These are phyloP conservation scores for Byssothecium circinans DNA, from an alignment of 2,329 filamentous ascomycete genomes.

Conservation along the genomic window DNA sequence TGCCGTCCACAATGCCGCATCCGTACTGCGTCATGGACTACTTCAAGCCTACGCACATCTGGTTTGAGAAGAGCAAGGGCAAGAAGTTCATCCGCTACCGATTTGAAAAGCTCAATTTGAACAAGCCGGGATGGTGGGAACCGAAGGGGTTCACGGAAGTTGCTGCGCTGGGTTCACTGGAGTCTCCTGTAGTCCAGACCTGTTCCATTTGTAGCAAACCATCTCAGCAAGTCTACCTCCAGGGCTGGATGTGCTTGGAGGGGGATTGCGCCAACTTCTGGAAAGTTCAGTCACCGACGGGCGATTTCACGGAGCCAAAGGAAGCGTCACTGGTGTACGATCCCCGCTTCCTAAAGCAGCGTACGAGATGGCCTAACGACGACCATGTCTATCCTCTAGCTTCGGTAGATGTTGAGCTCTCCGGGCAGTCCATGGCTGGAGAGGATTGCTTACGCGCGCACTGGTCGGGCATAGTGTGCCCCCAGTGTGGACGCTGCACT, in stretches of 20 bases:
- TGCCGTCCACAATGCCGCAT: slow-evolving; percentile 56
- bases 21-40: slow-evolving; percentile 68
- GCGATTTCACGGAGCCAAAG: slow-evolving; percentile 22
- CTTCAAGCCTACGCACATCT: slow-evolving; percentile 69
- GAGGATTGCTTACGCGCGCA: slow-evolving; percentile 56
- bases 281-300: slow-evolving; percentile 37
- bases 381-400: slow-evolving; percentile 42
- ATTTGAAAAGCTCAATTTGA: slow-evolving; percentile 64
- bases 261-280: slow-evolving; percentile 58
- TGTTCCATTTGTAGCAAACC: slow-evolving; percentile 38
- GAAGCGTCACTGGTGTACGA: slow-evolving; percentile 54
- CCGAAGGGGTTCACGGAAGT: slow-evolving; percentile 35
- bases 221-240: slow-evolving; percentile 46
- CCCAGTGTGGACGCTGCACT: slow-evolving; percentile 63
- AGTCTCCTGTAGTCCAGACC: slow-evolving; percentile 36
- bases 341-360: slow-evolving; percentile 59
- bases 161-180: slow-evolving; percentile 34
- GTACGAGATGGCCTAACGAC: slow-evolving; percentile 49
- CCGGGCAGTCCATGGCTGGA: slow-evolving; percentile 42
- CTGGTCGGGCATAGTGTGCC: slow-evolving; percentile 68
- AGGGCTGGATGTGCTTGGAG: slow-evolving; percentile 62
- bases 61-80: slow-evolving; percentile 60
- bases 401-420: slow-evolving; percentile 23
- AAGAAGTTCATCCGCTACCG: slow-evolving; percentile 60
- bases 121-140: slow-evolving; percentile 62